Evolutionary conservation across 2,329 filamentous ascomycete species (phyloP), one percentile per base, ranked within the genome.

Genomic region (Podosphaera xanthii): DNA sequence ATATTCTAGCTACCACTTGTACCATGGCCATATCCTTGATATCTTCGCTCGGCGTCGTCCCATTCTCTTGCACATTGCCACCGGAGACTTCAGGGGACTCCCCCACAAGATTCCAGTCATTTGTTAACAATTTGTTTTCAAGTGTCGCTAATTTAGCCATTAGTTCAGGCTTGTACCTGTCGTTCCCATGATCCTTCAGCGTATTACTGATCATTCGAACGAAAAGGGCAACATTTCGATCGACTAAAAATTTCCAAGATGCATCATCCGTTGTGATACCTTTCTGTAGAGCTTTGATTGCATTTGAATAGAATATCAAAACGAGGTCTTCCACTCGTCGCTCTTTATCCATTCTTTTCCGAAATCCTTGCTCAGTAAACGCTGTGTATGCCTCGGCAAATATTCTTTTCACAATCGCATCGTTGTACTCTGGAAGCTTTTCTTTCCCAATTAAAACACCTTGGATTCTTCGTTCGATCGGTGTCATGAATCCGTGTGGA

Each of bases 1-100:
- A 98, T 63, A 96, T 86, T 65, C 79, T 83, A 57, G 85, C 86
- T 34, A 98, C 90, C 42, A 84, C 80, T 69, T 92, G 84, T 35
- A 95, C 92, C 72, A 96, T 79, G 44, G 84, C 84, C 92, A 98
- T 98, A 69, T 98, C 92, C 71, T 92, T 95, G 68, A 97, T 84
- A 70, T 96, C 87, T 70, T 95, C 87, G 67, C 82, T 92, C 60
- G 94, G 74, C 9, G 91, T 89, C 2, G 89, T 80, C 60, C 86
- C 77, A 31, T 91, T 86, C 70, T 96, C 91, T 63, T 92, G 77
- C 7, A 84, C 86, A 55, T 79, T 80, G 42, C 81, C 76, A 65
- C 72, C 75, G 54, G 76, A 75, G 59, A 78, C 76, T 66, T 80
- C 77, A 55, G 76, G 76, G 56, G 77, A 76, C 64, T 78, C 77